Conservation (phyloP, 352 stramenopile species). For the Saprolegnia diclina region DNA sequence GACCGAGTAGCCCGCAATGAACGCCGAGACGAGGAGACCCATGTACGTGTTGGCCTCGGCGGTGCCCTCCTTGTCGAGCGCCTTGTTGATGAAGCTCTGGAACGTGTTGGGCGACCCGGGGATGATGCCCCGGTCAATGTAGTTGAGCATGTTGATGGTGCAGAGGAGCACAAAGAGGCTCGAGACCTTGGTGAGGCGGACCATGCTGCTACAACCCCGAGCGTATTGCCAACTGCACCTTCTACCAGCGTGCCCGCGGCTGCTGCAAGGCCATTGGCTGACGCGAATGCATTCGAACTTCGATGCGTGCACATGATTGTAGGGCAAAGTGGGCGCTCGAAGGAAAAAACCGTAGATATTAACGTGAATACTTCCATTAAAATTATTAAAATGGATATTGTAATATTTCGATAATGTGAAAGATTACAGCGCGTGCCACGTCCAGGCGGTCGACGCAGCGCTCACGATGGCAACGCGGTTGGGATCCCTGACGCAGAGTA, state of each 20-base stretch:
- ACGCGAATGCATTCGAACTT: not conserved
- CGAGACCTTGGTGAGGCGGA: conserved; percentile 14
- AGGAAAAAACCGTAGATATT: no score
- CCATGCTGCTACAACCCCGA: not conserved
- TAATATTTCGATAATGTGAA: no score
- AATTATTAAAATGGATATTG: no score
- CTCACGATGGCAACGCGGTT: no score
- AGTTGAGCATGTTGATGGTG: conserved; percentile 91
- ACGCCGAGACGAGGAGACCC: conserved; percentile 85
- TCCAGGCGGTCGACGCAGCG: no score
- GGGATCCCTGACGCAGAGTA: no score
- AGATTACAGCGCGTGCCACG: no score
- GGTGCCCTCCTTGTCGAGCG: conserved; percentile 13
- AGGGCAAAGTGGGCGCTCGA: not conserved
- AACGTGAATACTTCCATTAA: no score
- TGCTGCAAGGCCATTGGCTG: not conserved
- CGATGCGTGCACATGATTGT: not conserved
- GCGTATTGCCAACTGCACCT: not conserved
- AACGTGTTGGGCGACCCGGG: conserved; percentile 88
- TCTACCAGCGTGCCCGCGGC: not conserved
- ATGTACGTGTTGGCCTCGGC: conserved; percentile 54
- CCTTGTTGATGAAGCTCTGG: conserved; percentile 78
- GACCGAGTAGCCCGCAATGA: conserved; percentile 91
- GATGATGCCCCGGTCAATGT: conserved; percentile 93
- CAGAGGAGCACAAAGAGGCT: conserved; percentile 79